phyloP scores from a whole-genome alignment of 2,329 filamentous ascomycete species.

The Pezicula rhizophila region DNA sequence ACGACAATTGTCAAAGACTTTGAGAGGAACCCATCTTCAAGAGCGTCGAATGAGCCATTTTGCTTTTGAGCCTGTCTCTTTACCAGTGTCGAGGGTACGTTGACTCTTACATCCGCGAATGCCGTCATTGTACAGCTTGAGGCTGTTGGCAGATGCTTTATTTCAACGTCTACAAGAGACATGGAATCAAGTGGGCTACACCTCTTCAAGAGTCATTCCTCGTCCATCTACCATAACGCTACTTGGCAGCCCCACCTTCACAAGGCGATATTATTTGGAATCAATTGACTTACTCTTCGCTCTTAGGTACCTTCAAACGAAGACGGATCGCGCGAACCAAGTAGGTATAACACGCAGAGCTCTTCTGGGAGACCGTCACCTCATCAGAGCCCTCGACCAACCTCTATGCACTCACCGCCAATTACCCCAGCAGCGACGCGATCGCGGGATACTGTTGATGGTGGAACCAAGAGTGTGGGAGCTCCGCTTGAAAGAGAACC shows the following conservation, averaged over 20 bases:
- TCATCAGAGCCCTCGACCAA: slow-evolving; percentile 58
- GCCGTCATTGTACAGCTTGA: too few species aligned
- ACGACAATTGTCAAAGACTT: slow-evolving; percentile 54
- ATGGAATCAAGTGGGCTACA: too few species aligned
- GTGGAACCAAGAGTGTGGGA: slow-evolving; percentile 25
- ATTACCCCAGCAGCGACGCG: slow-evolving; percentile 78
- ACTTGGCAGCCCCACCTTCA: neutral
- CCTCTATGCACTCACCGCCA: slow-evolving; percentile 78
- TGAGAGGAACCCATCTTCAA: slow-evolving; percentile 73
- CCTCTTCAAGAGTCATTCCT: too few species aligned
- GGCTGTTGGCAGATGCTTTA: neutral
- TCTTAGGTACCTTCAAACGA: slow-evolving; percentile 54
- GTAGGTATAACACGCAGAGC: slow-evolving; percentile 57
- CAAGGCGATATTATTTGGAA: neutral
- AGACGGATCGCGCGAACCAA: slow-evolving; percentile 51
- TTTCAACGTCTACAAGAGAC: too few species aligned
- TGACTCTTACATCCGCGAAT: slow-evolving; percentile 2
- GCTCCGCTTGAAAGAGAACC: slow-evolving; percentile 31
- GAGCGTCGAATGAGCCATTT: slow-evolving; percentile 79
- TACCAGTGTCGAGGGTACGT: slow-evolving; percentile 78
- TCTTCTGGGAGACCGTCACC: slow-evolving; percentile 62
- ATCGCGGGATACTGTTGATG: slow-evolving; percentile 42
- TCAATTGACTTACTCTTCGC: slow-evolving; percentile 13
- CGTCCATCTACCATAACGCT: neutral
- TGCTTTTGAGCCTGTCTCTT: slow-evolving; percentile 83